These are phyloP conservation scores for Diutina neorugosa DNA, from an alignment of 1,139 yeast genomes.

Conservation along the genomic window DNA sequence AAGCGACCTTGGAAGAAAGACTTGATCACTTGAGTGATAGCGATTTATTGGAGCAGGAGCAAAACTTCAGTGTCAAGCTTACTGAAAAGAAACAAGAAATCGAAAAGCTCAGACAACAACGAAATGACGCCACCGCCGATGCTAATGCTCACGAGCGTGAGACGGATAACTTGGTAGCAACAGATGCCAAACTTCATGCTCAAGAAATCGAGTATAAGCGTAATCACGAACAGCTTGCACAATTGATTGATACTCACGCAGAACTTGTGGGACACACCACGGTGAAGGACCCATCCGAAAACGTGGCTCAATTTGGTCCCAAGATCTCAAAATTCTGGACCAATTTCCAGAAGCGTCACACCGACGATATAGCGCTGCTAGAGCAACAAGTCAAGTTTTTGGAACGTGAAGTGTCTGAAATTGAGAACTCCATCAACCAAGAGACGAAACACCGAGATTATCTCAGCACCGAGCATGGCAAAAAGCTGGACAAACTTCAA, in stretches of 20 bases:
- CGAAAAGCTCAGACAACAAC: background rate
- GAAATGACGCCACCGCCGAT: background rate
- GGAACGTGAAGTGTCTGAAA: background rate
- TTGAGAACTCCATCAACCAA: background rate
- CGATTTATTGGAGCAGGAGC: background rate
- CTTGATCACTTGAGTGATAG: background rate
- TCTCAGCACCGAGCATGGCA: background rate
- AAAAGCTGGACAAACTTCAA: background rate
- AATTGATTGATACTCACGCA: background rate
- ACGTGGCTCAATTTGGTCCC: background rate
- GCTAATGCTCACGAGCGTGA: background rate
- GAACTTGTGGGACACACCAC: background rate
- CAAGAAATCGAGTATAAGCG: constrained; percentile 2
- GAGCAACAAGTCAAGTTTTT: background rate
- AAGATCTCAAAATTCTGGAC: background rate
- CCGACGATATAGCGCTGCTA: background rate
- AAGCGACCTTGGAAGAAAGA: background rate
- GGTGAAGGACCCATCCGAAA: background rate
- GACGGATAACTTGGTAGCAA: background rate
- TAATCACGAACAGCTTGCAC: background rate
- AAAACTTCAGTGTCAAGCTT: background rate
- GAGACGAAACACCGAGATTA: background rate
- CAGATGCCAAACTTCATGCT: background rate
- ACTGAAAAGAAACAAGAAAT: background rate
- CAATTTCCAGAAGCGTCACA: background rate